A percentile compares a stretch with the other conserved stretches of the same genome.
These are phyloP conservation scores for Guyanaporus albipodus DNA, from an alignment of 768 basidiomycete species.

Conservation along the genomic window DNA sequence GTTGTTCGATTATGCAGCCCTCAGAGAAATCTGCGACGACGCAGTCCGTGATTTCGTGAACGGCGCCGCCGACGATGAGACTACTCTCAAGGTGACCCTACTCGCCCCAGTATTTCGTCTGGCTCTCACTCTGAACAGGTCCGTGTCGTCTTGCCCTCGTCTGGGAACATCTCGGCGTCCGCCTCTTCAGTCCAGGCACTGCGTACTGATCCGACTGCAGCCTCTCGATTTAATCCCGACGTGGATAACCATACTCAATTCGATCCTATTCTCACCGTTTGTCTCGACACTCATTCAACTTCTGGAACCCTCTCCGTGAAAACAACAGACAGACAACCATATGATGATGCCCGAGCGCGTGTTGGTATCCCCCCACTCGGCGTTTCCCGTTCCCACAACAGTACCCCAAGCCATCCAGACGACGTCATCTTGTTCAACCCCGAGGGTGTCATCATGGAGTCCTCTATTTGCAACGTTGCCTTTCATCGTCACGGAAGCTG, in stretches of 20 bases:
- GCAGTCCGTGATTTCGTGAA: constrained; percentile 37
- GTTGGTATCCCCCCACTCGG: constrained; percentile 39
- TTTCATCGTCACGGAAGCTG: constrained; percentile 54
- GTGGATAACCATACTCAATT: constrained; percentile 24
- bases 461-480: constrained; percentile 70
- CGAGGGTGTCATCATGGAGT: constrained; percentile 51
- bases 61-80: neutral
- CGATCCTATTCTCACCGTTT: constrained; percentile 41
- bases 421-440: constrained; percentile 69
- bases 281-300: constrained; percentile 54
- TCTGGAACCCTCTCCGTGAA: constrained; percentile 56
- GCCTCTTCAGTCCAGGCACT: constrained; percentile 33
- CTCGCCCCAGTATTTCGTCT: neutral
- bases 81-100: constrained; percentile 24
- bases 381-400: neutral
- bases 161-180: constrained; percentile 37
- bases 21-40: constrained; percentile 44
- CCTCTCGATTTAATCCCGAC: constrained; percentile 35
- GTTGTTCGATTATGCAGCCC: constrained; percentile 38
- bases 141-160: constrained; percentile 45
- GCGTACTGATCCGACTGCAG: constrained; percentile 37
- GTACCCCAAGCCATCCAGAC: constrained; percentile 18
- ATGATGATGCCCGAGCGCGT: constrained; percentile 61
- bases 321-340: constrained; percentile 59
- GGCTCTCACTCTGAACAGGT: constrained; percentile 36